Conservation (phyloP, 164 flowering plant genomes). For the Berberis vulgaris region DNA sequence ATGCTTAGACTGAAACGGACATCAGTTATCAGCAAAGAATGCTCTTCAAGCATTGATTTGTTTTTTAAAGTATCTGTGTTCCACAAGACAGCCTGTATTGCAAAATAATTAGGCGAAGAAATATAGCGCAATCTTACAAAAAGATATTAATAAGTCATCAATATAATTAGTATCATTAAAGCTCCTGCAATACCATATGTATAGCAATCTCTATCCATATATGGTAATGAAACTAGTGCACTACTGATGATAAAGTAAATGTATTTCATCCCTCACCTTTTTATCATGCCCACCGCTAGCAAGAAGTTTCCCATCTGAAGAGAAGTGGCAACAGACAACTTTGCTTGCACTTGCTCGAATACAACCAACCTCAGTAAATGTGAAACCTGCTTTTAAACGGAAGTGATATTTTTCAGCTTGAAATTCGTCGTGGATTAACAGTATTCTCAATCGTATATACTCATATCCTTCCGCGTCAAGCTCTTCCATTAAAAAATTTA, state of each 20-base stretch:
- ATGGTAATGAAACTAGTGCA: no score
- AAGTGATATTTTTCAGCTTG: neutral
- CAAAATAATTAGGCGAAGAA: slow-evolving; percentile 4
- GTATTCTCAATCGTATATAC: neutral
- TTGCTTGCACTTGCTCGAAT: slow-evolving; percentile 74
- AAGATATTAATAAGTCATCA: neutral
- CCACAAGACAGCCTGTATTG: slow-evolving; percentile 68
- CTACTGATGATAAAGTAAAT: no score
- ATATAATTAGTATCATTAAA: neutral
- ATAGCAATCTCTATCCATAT: no score
- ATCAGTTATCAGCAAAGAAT: slow-evolving; percentile 56
- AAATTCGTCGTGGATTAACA: neutral
- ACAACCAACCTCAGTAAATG: slow-evolving; percentile 57
- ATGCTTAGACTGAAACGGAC: slow-evolving; percentile 73
- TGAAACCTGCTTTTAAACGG: slow-evolving; percentile 39
- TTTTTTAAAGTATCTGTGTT: slow-evolving; percentile 41
- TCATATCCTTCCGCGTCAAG: neutral
- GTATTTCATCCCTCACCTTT: slow-evolving; percentile 25
- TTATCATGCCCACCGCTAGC: slow-evolving; percentile 97
- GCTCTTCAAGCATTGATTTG: slow-evolving; percentile 66
- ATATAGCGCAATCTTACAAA: neutral
- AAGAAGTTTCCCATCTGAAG: slow-evolving; percentile 93
- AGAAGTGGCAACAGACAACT: slow-evolving; percentile 87
- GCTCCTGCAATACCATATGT: no score
- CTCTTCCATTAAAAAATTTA: neutral